Percentiles rank a stretch among this genome's conserved stretches.
Conservation (phyloP, 192 early-diverging fungal species). For the Chytriomyces confervae region DNA sequence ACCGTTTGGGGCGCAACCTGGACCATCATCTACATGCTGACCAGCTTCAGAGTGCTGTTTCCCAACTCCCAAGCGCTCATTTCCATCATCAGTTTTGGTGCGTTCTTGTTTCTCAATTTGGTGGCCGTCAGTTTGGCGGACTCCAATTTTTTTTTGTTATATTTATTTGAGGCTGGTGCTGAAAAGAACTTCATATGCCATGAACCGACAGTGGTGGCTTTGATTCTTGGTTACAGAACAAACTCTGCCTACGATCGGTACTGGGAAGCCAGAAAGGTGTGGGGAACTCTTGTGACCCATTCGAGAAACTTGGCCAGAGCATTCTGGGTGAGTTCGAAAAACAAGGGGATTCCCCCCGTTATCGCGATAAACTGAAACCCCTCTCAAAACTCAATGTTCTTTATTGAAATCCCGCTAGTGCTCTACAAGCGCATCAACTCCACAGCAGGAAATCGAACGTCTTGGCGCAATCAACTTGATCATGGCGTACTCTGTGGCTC, state of each 20-base stretch:
- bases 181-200: too few relatives aligned
- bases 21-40: slow-evolving; percentile 25
- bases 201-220: slow-evolving; percentile 37
- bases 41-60: background rate
- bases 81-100: slow-evolving; percentile 45
- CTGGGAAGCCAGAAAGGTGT: slow-evolving; percentile 87
- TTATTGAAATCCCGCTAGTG: background rate
- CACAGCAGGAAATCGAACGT: slow-evolving; percentile 54
- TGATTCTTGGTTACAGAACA: slow-evolving; percentile 83
- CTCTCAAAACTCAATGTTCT: too few relatives aligned
- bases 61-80: slow-evolving; percentile 44
- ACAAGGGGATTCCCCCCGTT: too few relatives aligned
- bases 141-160: too few relatives aligned
- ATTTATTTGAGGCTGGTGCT: background rate
- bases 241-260: slow-evolving; percentile 73
- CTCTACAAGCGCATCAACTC: background rate
- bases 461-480: slow-evolving; percentile 74
- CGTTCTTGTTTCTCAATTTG: background rate
- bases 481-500: slow-evolving; percentile 76
- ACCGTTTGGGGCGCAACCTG: slow-evolving; percentile 20
- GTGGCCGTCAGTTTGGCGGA: too few relatives aligned
- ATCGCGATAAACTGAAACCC: too few relatives aligned
- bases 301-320: slow-evolving; percentile 79
- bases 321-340: slow-evolving; percentile 66
- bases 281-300: slow-evolving; percentile 73